Conservation (phyloP, 2,329 filamentous ascomycete species). For the Polytolypa hystricis region DNA sequence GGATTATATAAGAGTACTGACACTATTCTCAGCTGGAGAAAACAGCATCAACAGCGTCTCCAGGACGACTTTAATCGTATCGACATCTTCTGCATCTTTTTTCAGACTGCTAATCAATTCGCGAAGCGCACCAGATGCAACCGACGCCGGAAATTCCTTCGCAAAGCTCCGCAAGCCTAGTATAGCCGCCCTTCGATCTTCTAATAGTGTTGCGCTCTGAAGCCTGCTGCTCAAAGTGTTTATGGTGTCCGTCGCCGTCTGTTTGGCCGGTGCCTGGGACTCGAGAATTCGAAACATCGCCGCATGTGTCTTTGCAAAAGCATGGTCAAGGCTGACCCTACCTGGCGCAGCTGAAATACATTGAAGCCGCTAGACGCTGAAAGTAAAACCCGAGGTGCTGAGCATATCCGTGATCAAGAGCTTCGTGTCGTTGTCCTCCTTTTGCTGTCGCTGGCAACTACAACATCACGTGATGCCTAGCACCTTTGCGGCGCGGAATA, state of each 20-base stretch:
- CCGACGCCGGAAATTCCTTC: slow-evolving; percentile 90
- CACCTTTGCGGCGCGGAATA: too few relatives aligned
- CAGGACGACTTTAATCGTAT: slow-evolving; percentile 88
- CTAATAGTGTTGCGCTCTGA: slow-evolving; percentile 77
- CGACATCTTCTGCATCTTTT: slow-evolving; percentile 86
- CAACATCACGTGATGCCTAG: too few relatives aligned
- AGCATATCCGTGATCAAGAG: too few relatives aligned
- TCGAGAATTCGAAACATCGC: slow-evolving; percentile 49
- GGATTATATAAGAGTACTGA: slow-evolving; percentile 25
- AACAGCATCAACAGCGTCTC: slow-evolving; percentile 96
- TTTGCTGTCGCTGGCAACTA: too few relatives aligned
- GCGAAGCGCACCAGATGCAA: slow-evolving; percentile 83
- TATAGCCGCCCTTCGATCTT: slow-evolving; percentile 88
- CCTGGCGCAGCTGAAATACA: slow-evolving; percentile 18
- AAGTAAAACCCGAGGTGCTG: too few relatives aligned
- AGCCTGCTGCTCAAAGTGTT: slow-evolving; percentile 78
- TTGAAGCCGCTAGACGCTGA: slow-evolving; percentile 18
- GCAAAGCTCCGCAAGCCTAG: slow-evolving; percentile 89
- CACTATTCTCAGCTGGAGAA: slow-evolving; percentile 52
- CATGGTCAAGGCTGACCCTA: slow-evolving; percentile 30
- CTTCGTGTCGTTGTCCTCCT: too few relatives aligned
- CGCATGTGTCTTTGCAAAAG: slow-evolving; percentile 21
- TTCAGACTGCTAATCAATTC: slow-evolving; percentile 74
- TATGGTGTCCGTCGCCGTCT: slow-evolving; percentile 92
- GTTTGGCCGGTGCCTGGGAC: slow-evolving; percentile 75